Percentiles rank a stretch among this genome's conserved stretches.
Evolutionary conservation across 202 grass and related monocot genomes (phyloP).

Genomic region (Zoysia matrella): DNA sequence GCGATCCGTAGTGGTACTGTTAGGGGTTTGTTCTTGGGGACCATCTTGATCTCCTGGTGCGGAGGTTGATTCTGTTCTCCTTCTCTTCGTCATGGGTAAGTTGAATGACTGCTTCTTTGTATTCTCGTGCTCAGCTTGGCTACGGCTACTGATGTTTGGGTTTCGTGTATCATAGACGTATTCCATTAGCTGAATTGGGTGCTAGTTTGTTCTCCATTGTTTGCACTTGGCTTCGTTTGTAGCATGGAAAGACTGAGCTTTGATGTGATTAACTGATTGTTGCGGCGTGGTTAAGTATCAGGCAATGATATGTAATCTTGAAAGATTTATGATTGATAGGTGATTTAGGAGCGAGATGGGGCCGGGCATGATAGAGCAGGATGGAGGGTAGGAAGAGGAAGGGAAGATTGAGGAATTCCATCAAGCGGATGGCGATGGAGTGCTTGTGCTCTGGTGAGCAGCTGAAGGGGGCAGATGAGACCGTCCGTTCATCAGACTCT

Average conservation of each 20-base stretch:
- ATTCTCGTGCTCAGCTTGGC: not conserved
- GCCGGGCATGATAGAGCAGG: constrained; percentile 40
- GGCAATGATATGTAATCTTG: constrained; percentile 2
- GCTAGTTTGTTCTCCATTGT: not conserved
- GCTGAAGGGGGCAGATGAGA: constrained; percentile 66
- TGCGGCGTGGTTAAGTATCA: constrained; percentile 13
- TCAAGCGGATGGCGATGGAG: constrained; percentile 71
- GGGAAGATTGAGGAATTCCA: constrained; percentile 42
- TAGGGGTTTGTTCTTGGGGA: constrained; percentile 20
- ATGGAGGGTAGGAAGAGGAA: constrained; percentile 59
- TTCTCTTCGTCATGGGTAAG: constrained; percentile 46
- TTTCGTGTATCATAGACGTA: constrained; percentile 8
- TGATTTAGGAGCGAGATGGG: constrained; percentile 25
- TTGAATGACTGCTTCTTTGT: constrained; percentile 1
- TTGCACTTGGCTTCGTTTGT: not conserved
- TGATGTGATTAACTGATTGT: constrained; percentile 16
- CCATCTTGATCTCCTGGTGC: constrained; percentile 32
- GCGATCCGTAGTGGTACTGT: not conserved
- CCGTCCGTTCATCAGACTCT: constrained; percentile 46
- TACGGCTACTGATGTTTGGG: not conserved
- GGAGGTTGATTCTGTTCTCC: constrained; percentile 22
- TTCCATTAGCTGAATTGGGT: constrained; percentile 13
- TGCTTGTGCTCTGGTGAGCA: constrained; percentile 95
- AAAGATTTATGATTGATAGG: constrained; percentile 19
- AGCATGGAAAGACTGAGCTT: constrained; percentile 19